phyloP scores from a whole-genome alignment of 2,329 filamentous ascomycete genomes.

The Claviceps purpurea region DNA sequence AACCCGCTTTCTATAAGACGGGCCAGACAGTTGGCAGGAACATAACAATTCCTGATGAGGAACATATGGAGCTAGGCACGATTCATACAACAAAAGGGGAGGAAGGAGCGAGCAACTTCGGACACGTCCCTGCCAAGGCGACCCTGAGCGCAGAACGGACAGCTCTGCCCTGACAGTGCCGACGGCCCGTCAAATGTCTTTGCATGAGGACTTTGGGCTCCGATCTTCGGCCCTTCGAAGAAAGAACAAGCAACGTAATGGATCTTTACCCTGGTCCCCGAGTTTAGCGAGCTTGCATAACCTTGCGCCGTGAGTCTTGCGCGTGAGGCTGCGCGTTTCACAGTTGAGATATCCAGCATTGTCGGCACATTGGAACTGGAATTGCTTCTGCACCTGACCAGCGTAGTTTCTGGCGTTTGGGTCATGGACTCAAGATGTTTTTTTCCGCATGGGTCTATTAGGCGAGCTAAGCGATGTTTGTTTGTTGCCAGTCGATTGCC shows the following conservation, averaged over 20 bases:
- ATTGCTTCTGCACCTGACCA: too few species aligned
- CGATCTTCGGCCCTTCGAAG: neutral
- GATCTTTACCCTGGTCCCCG: neutral
- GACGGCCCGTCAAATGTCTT: neutral
- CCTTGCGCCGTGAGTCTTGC: neutral
- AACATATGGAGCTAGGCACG: neutral
- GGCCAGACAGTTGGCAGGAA: neutral
- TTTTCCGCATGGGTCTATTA: too few species aligned
- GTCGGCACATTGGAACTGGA: too few species aligned
- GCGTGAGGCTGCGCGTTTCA: too few species aligned
- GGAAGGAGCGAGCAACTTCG: constrained; percentile 1
- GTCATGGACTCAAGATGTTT: too few species aligned
- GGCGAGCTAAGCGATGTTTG: too few species aligned
- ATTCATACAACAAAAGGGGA: neutral
- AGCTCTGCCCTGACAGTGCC: constrained; percentile 1
- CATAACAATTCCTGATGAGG: neutral
- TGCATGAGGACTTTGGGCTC: neutral
- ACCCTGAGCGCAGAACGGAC: neutral
- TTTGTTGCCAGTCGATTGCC: too few species aligned
- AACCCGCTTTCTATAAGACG: neutral
- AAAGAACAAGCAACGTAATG: neutral
- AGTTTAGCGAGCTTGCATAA: neutral
- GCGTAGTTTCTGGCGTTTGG: too few species aligned
- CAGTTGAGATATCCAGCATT: too few species aligned
- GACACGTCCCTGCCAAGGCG: constrained; percentile 1